Conservation (phyloP, 257 asterid genomes). For the Solanum chilense region DNA sequence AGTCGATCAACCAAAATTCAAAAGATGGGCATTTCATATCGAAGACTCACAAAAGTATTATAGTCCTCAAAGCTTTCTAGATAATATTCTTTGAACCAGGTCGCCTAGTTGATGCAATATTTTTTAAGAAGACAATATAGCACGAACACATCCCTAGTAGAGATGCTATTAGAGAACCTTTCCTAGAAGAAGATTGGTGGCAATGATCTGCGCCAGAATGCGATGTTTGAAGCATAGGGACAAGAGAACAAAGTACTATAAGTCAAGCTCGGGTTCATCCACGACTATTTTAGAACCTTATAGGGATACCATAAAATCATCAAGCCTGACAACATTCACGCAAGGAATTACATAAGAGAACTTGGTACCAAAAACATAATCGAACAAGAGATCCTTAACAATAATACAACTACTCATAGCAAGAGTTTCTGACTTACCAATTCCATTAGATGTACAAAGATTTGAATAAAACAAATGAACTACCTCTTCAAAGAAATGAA, state of each 20-base stretch:
- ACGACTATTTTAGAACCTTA: neutral
- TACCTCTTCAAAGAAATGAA: neutral
- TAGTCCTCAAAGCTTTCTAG: no score
- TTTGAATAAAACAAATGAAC: no score
- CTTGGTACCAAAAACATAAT: neutral
- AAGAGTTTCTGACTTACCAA: neutral
- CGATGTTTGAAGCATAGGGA: neutral
- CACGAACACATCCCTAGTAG: no score
- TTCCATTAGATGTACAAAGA: neutral
- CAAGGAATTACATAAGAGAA: neutral
- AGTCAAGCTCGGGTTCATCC: neutral
- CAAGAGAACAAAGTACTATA: neutral
- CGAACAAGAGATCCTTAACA: neutral
- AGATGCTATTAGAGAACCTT: no score
- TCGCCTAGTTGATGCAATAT: no score
- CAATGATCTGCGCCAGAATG: neutral
- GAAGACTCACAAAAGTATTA: no score
- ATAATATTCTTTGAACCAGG: no score
- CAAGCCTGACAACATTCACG: neutral
- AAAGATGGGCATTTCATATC: neutral
- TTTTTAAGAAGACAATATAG: no score
- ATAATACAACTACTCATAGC: neutral
- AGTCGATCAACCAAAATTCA: neutral
- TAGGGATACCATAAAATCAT: neutral
- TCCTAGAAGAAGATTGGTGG: neutral